A percentile compares a stretch with the other conserved stretches of the same genome.
Evolutionary conservation across 1,284 basidiomycete genomes (phyloP).

Genomic region (Albatrellus sp.): DNA sequence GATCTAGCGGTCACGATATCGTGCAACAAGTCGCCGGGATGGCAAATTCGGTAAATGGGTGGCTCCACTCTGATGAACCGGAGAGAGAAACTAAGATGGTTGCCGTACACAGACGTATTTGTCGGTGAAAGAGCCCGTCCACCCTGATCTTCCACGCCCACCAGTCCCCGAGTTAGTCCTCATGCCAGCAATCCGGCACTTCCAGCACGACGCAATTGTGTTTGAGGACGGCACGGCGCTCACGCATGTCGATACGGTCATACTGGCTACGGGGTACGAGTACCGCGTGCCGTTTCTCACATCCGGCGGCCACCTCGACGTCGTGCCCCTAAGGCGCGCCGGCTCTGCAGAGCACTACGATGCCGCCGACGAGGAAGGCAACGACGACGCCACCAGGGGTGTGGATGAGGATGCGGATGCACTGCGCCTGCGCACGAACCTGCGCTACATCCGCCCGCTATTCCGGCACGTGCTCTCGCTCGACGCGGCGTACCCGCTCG

Average conservation of each 20-base stretch:
- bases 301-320: too few species aligned
- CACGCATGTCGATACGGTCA: slow-evolving; percentile 29
- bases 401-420: too few species aligned
- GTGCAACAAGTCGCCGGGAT: slow-evolving; percentile 27
- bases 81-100: too few species aligned
- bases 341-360: too few species aligned
- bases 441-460: too few species aligned
- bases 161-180: slow-evolving; percentile 18
- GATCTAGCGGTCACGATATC: slow-evolving; percentile 36
- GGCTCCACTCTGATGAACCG: not conserved
- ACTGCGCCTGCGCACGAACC: too few species aligned
- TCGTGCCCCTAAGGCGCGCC: too few species aligned
- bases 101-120: slow-evolving; percentile 25
- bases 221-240: slow-evolving; percentile 32
- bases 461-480: too few species aligned
- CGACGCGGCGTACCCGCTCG: too few species aligned
- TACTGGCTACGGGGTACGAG: slow-evolving; percentile 45
- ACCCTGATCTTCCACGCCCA: slow-evolving; percentile 2
- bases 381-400: too few species aligned
- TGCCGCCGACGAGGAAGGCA: too few species aligned
- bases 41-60: slow-evolving; percentile 27
- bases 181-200: slow-evolving; percentile 35
- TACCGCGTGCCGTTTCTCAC: not conserved
- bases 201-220: slow-evolving; percentile 28
- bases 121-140: slow-evolving; percentile 20